Evolutionary conservation across 352 stramenopile species (phyloP).

Genomic region (Globisporangium apiculatum): DNA sequence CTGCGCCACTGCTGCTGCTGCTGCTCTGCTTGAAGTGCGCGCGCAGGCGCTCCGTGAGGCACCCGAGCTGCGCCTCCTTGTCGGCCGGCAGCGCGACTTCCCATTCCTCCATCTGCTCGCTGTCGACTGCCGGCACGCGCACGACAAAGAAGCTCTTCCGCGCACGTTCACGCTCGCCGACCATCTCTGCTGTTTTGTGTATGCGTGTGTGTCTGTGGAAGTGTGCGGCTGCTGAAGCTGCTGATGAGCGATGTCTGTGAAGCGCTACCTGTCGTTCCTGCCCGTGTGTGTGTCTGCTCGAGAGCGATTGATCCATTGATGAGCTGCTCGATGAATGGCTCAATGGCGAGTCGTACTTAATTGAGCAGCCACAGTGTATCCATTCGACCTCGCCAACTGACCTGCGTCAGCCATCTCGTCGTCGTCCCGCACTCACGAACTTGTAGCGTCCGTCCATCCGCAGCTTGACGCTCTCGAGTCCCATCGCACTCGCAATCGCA

Average conservation of each 20-base stretch:
- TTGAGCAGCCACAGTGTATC: neutral
- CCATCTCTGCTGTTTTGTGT: slow-evolving; percentile 23
- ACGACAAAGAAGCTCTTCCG: slow-evolving; percentile 68
- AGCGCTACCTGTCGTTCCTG: no score
- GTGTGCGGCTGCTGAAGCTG: neutral
- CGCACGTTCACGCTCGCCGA: slow-evolving; percentile 40
- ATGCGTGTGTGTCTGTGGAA: neutral
- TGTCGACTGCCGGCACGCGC: slow-evolving; percentile 50
- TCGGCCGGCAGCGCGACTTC: slow-evolving; percentile 50
- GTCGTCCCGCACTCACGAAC: neutral
- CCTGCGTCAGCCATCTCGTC: neutral
- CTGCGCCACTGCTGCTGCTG: slow-evolving; percentile 9
- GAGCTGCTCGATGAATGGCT: neutral
- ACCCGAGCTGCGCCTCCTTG: slow-evolving; percentile 75
- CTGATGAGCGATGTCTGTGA: neutral
- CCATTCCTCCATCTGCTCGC: slow-evolving; percentile 66
- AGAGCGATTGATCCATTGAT: neutral
- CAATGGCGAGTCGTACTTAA: neutral
- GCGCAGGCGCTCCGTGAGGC: slow-evolving; percentile 75
- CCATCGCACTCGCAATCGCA: neutral
- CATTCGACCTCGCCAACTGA: neutral
- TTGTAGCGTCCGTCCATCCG: no score
- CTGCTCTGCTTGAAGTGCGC: slow-evolving; percentile 62
- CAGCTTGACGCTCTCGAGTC: no score
- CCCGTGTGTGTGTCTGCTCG: neutral